These are phyloP conservation scores for Amyloporia xantha DNA, from an alignment of 768 basidiomycete genomes.

Conservation along the genomic window DNA sequence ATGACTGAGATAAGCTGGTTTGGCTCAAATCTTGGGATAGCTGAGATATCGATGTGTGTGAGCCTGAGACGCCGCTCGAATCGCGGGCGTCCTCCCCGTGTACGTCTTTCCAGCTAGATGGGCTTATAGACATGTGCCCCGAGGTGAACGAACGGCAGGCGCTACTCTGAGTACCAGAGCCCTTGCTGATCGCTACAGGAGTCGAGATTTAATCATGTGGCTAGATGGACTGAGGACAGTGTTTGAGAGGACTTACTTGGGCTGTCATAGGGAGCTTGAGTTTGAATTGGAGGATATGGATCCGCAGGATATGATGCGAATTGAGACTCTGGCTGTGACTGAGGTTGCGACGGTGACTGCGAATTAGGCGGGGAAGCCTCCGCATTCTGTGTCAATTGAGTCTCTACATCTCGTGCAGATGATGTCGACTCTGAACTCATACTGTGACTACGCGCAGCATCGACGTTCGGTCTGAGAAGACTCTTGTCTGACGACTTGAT, in stretches of 20 bases:
- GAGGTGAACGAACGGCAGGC: neutral
- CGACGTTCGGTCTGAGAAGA: neutral
- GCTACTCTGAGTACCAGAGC: no score
- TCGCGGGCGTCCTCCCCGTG: neutral
- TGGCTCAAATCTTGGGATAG: neutral
- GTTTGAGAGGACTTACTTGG: neutral
- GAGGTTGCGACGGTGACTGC: no score
- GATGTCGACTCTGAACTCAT: neutral
- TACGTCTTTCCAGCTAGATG: neutral
- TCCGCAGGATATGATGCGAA: neutral
- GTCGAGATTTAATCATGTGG: neutral
- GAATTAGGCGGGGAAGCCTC: conserved; percentile 1
- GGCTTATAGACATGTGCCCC: neutral
- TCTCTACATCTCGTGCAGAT: conserved; percentile 14
- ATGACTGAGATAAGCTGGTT: neutral
- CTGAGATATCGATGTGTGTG: neutral
- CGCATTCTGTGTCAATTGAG: conserved; percentile 9
- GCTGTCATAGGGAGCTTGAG: neutral
- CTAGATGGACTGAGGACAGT: neutral
- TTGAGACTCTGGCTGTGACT: neutral
- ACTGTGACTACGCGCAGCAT: neutral
- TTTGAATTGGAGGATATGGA: neutral
- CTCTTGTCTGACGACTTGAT: neutral
- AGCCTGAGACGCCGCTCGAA: neutral
- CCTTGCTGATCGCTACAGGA: neutral